A percentile compares a stretch with the other conserved stretches of the same genome.
Evolutionary conservation across 306 rosid genomes (phyloP).

Genomic region (Gastrolobium bilobum): DNA sequence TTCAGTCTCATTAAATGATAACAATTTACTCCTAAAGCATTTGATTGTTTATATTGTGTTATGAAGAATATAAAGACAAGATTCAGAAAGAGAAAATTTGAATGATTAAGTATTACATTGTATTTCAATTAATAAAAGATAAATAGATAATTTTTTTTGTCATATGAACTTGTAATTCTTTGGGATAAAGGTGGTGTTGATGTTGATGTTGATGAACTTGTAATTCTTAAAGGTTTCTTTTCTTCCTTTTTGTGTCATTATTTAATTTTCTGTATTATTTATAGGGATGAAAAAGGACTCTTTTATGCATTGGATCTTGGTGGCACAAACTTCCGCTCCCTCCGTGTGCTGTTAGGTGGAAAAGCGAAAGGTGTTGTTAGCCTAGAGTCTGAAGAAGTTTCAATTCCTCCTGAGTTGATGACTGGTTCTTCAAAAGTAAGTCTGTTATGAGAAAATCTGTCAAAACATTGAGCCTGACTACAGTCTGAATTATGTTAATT

Average conservation of each 20-base stretch:
- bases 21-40: constrained; percentile 5
- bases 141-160: not conserved
- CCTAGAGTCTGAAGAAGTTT: constrained; percentile 79
- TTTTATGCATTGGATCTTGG: constrained; percentile 98
- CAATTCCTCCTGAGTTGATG: constrained; percentile 97
- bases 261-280: constrained; percentile 38
- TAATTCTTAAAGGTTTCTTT: not conserved
- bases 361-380: constrained; percentile 66
- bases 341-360: constrained; percentile 94
- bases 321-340: constrained; percentile 93
- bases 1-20: constrained; percentile 7
- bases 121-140: not conserved
- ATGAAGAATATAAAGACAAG: constrained; percentile 20
- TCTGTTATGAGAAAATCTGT: constrained; percentile 49
- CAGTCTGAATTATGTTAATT: constrained; percentile 45
- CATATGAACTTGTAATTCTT: constrained; percentile 15
- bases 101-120: constrained; percentile 22
- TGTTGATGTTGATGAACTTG: not conserved
- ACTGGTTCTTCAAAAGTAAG: constrained; percentile 83
- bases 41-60: constrained; percentile 27
- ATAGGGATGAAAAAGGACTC: constrained; percentile 87
- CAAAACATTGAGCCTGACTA: constrained; percentile 24
- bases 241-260: not conserved
- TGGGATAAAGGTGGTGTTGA: too few relatives aligned
- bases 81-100: constrained; percentile 2